Conservation (phyloP, 1,139 yeast genomes). For the Candida glucosophila region DNA sequence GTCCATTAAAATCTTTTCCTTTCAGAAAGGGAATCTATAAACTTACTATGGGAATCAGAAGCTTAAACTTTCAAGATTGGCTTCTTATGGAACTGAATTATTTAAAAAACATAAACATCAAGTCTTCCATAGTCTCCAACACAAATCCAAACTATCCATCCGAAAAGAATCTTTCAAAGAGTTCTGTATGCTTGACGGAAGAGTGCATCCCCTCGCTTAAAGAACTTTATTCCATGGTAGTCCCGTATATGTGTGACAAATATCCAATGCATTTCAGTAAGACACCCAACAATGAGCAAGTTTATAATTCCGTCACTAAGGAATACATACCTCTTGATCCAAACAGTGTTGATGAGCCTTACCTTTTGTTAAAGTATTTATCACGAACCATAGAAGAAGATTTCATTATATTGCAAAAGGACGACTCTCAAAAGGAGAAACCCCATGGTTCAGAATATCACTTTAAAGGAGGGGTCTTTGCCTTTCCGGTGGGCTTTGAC, state of each 20-base stretch:
- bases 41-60: constrained; percentile 2
- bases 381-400: constrained; percentile 45
- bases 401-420: constrained; percentile 40
- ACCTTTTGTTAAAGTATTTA: neutral
- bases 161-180: constrained; percentile 19
- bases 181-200: constrained; percentile 1
- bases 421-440: constrained; percentile 40
- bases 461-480: constrained; percentile 44
- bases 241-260: constrained; percentile 31
- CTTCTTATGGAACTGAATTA: constrained; percentile 51
- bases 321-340: constrained; percentile 20
- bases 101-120: constrained; percentile 27
- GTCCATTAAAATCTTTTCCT: neutral
- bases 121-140: constrained; percentile 9
- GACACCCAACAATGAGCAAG: constrained; percentile 8
- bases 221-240: constrained; percentile 38
- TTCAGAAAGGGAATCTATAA: constrained; percentile 2
- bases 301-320: constrained; percentile 24
- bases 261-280: constrained; percentile 42
- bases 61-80: constrained; percentile 27
- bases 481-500: constrained; percentile 58
- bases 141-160: neutral
- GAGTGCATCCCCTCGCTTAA: constrained; percentile 25
- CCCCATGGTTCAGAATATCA: constrained; percentile 19
- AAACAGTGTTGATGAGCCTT: neutral